Conservation (phyloP, 306 rosid species). For the Lotus japonicus region DNA sequence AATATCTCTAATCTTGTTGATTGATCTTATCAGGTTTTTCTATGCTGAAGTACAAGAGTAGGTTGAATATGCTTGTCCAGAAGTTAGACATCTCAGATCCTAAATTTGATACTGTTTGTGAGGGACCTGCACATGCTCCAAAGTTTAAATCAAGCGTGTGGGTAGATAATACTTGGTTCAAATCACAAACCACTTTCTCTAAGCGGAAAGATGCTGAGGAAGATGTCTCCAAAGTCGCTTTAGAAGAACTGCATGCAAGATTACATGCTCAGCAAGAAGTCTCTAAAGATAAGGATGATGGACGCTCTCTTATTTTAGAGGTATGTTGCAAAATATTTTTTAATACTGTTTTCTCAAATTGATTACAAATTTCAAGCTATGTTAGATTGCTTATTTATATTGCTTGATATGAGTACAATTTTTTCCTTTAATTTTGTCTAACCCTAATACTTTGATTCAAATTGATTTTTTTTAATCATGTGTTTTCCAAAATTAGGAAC, state of each 20-base stretch:
- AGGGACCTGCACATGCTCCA: conserved; percentile 22
- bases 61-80: conserved; percentile 26
- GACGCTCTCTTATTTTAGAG: conserved; percentile 3
- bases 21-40: conserved; percentile 11
- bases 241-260: not conserved
- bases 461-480: not conserved
- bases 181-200: conserved; percentile 24
- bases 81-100: conserved; percentile 20
- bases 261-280: too few species aligned
- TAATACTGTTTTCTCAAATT: too few species aligned
- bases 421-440: too few species aligned
- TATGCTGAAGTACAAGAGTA: conserved; percentile 22
- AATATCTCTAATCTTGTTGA: not conserved
- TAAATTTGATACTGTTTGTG: conserved; percentile 26
- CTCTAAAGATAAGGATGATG: too few species aligned
- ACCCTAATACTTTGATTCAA: too few species aligned
- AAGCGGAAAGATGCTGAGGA: conserved; percentile 43
- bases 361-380: too few species aligned
- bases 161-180: conserved; percentile 22
- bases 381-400: too few species aligned
- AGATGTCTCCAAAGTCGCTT: conserved; percentile 41
- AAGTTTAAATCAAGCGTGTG: conserved; percentile 29
- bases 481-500: not conserved
- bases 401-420: too few species aligned
- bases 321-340: conserved; percentile 13